Evolutionary conservation across 345 rosid genomes (phyloP).

Genomic region (Eucalyptus sp.): DNA sequence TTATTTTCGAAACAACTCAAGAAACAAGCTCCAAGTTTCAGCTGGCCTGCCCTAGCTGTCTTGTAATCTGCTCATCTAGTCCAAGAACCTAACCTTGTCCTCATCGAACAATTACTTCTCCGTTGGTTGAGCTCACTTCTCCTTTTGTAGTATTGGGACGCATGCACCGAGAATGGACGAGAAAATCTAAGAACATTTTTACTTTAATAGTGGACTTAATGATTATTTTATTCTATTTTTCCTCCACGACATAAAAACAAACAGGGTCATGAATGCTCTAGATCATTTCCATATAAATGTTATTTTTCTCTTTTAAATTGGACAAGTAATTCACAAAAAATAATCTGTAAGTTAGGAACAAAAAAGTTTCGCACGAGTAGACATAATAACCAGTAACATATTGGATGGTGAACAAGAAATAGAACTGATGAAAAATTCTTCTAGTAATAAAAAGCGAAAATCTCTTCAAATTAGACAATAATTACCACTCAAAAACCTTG

Average conservation of each 20-base stretch:
- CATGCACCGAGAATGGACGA: neutral
- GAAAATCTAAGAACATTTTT: neutral
- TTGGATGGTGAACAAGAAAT: neutral
- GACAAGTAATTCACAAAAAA: neutral
- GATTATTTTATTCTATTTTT: neutral
- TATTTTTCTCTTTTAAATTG: neutral
- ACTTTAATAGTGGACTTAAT: neutral
- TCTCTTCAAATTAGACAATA: neutral
- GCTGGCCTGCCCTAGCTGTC: neutral
- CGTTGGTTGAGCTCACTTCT: neutral
- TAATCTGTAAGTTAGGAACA: neutral
- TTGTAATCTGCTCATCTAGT: neutral
- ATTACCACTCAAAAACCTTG: neutral
- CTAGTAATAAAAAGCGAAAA: neutral
- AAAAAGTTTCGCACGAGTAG: neutral
- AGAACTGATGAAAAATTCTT: neutral
- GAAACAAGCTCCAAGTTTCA: neutral
- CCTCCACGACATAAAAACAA: neutral
- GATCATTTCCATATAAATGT: neutral
- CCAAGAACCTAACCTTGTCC: neutral
- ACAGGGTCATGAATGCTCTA: neutral
- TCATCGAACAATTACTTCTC: neutral
- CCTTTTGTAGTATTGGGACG: neutral
- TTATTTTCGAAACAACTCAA: fast-evolving
- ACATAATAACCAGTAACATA: neutral